Evolutionary conservation across 1,139 yeast genomes (phyloP).

Genomic region (Geotrichum cucujoidarum): DNA sequence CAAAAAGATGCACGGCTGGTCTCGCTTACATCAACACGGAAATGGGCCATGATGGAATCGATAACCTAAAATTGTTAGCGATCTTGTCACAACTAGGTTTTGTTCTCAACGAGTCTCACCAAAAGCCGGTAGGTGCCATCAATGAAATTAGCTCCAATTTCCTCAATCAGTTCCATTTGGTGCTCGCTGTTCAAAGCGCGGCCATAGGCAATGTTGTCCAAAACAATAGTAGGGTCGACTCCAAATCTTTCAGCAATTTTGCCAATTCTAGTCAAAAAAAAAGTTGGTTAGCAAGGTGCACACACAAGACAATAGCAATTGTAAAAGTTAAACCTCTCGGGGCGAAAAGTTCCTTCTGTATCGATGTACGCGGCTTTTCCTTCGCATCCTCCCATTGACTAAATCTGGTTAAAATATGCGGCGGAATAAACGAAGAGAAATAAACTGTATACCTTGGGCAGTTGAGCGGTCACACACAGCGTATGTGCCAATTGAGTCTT

Average conservation of each 20-base stretch:
- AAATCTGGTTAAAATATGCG: background rate
- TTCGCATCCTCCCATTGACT: slow-evolving; percentile 53
- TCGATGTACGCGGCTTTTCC: slow-evolving; percentile 60
- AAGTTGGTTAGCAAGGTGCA: background rate
- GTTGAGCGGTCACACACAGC: slow-evolving; percentile 54
- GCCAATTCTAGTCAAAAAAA: slow-evolving; percentile 38
- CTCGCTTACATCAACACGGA: slow-evolving; percentile 47
- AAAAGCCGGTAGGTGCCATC: slow-evolving; percentile 47
- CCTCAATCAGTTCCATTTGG: slow-evolving; percentile 54
- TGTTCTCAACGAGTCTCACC: slow-evolving; percentile 23
- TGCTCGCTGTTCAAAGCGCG: slow-evolving; percentile 58
- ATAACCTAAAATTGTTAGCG: slow-evolving; percentile 40
- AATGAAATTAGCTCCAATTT: slow-evolving; percentile 46
- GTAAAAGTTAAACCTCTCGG: slow-evolving; percentile 21
- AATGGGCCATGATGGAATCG: slow-evolving; percentile 60
- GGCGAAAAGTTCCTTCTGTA: slow-evolving; percentile 47
- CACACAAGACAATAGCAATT: too few relatives aligned
- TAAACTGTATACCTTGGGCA: slow-evolving; percentile 47
- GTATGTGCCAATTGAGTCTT: slow-evolving; percentile 60
- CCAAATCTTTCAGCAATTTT: slow-evolving; percentile 53
- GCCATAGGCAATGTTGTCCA: slow-evolving; percentile 54
- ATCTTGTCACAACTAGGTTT: too few relatives aligned
- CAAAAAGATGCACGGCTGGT: background rate
- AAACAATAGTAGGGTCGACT: slow-evolving; percentile 48
- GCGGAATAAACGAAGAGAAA: too few relatives aligned